Conservation (phyloP, 495 filamentous ascomycete genomes). For the Copromyces sp. region DNA sequence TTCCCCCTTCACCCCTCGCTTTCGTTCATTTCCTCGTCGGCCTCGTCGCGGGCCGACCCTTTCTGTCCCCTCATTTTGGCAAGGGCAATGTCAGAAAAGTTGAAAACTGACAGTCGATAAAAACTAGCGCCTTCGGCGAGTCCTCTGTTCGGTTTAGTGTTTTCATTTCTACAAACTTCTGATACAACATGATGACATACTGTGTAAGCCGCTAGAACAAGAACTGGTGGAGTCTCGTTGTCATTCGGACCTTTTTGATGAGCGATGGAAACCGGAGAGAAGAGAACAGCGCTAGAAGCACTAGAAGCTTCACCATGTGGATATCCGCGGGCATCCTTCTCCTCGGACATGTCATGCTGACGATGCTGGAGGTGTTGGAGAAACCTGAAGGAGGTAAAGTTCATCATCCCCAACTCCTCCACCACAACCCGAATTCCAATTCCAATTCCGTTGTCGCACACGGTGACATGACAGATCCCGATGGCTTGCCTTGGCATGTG, state of each 20-base stretch:
- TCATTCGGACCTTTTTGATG: neutral
- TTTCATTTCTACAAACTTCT: neutral
- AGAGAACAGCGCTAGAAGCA: neutral
- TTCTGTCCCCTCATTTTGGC: neutral
- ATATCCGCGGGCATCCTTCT: neutral
- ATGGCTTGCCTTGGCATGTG: neutral
- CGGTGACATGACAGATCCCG: neutral
- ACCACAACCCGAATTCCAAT: neutral
- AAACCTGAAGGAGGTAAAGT: neutral
- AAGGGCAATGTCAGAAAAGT: neutral
- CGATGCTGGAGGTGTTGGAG: neutral
- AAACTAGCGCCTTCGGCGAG: neutral
- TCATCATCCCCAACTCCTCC: neutral
- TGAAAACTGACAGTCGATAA: neutral
- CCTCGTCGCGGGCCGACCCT: neutral
- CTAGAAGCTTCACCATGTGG: neutral
- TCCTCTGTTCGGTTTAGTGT: neutral
- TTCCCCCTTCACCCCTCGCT: neutral
- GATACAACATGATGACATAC: neutral
- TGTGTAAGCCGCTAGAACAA: neutral
- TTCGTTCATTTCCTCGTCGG: neutral
- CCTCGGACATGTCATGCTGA: neutral
- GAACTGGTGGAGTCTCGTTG: neutral
- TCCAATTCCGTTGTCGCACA: neutral
- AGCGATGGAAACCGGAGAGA: neutral